Conservation (phyloP, 352 stramenopile genomes). For the Nothophytophthora sp. region DNA sequence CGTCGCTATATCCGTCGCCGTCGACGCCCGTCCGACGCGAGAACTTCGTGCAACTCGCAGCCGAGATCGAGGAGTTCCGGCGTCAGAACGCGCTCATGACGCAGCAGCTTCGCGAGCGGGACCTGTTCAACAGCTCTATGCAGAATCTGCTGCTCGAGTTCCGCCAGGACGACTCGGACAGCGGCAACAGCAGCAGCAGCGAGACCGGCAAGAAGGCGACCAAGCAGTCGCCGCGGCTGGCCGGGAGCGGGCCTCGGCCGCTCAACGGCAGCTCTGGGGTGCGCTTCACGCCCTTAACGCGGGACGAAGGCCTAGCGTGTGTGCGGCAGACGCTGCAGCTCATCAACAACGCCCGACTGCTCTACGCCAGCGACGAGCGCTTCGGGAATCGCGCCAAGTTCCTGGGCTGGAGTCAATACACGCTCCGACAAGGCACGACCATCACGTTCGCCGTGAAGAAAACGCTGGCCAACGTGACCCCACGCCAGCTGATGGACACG, state of each 20-base stretch:
- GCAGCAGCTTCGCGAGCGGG: conserved; percentile 37
- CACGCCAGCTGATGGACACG: conserved; percentile 22
- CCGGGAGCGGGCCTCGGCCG: conserved; percentile 11
- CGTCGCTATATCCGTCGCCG: conserved; percentile 8
- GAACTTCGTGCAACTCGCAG: conserved; percentile 44
- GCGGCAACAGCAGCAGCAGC: conserved; percentile 15
- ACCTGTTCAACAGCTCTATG: conserved; percentile 50
- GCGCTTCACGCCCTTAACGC: conserved; percentile 38
- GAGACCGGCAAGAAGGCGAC: not conserved
- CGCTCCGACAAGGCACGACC: conserved; percentile 30
- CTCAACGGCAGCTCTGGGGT: conserved; percentile 21
- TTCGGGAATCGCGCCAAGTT: conserved; percentile 33
- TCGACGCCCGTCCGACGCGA: conserved; percentile 16
- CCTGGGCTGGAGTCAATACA: conserved; percentile 58
- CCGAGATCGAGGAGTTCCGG: conserved; percentile 49
- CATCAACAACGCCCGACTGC: conserved; percentile 31
- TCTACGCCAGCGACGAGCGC: conserved; percentile 30
- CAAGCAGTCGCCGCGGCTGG: conserved; percentile 8
- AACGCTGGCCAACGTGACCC: conserved; percentile 25
- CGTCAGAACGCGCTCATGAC: conserved; percentile 46
- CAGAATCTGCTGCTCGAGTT: conserved; percentile 61
- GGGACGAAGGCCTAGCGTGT: conserved; percentile 28
- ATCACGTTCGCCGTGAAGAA: conserved; percentile 62
- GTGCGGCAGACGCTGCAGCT: conserved; percentile 31
- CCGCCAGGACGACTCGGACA: conserved; percentile 21